Percentiles rank a stretch among this genome's conserved stretches.
phyloP scores from a whole-genome alignment of 2,329 filamentous ascomycete genomes.

The Hypoxylon rubiginosum region DNA sequence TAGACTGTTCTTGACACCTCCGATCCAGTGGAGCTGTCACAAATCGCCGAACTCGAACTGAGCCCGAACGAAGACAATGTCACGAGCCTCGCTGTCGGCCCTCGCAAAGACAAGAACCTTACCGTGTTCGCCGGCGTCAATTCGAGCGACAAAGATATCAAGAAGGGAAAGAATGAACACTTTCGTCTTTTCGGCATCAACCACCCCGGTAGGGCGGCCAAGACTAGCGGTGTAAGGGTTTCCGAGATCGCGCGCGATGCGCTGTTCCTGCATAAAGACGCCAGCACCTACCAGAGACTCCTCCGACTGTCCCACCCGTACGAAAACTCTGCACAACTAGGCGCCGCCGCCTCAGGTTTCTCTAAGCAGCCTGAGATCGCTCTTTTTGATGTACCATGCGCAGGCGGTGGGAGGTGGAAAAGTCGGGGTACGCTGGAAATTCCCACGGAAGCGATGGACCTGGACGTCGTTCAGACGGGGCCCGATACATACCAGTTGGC shows the following conservation, averaged over 20 bases:
- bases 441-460: conserved; percentile 72
- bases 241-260: conserved; percentile 65
- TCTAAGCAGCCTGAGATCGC: conserved; percentile 82
- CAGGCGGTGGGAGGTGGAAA: conserved; percentile 65
- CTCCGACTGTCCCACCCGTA: conserved; percentile 67
- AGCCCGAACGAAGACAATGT: conserved; percentile 90
- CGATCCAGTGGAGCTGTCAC: conserved; percentile 71
- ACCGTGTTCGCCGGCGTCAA: conserved; percentile 84
- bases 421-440: conserved; percentile 65
- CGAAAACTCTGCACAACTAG: conserved; percentile 72
- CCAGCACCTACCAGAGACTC: conserved; percentile 70
- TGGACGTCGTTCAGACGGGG: conserved; percentile 76
- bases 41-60: conserved; percentile 80
- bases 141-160: conserved; percentile 78
- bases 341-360: conserved; percentile 83
- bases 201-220: conserved; percentile 50
- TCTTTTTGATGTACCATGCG: conserved; percentile 77
- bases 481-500: conserved; percentile 77
- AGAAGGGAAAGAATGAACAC: conserved; percentile 85
- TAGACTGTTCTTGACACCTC: conserved; percentile 81
- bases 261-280: conserved; percentile 67
- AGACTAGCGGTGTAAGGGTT: conserved; percentile 59
- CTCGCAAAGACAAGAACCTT: conserved; percentile 67
- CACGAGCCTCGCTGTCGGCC: conserved; percentile 81
- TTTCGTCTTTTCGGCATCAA: conserved; percentile 80